Evolutionary conservation across 768 basidiomycete species (phyloP), one percentile per base, ranked within the genome.

Genomic region (Pleurotus eryngii): DNA sequence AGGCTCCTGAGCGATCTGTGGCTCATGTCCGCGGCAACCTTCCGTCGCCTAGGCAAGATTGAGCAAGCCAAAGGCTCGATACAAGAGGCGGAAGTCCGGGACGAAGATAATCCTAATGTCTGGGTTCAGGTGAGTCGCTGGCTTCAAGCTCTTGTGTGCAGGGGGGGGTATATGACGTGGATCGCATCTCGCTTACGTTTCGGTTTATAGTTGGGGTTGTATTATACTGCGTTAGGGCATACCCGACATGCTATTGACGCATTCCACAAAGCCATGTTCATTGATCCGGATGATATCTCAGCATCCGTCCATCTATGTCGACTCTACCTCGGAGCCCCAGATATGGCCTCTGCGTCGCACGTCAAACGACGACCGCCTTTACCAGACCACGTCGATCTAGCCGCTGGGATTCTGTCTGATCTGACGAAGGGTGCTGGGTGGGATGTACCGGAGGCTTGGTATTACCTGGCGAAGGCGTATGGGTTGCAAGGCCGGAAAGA

Each of bases 391-490:
- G 78, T 89, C 6, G 92, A 96, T 65, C 76, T 97, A 39, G 92
- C 92, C 0, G 92, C 90, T 3, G 88, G 89, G 2, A 73, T 95
- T 64, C 78, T 98, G 24, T 81, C 81, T 1, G 84, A 90, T 60
- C 66, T 94, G 48, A 91, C 93, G 0, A 82, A 84, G 40, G 91
- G 89, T 0, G 74, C 76, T 0, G 96, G 89, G 9, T 98, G 95
- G 94, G 89, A 97, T 68, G 81, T 90, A 1, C 84, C 95, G 0
- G 96, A 98, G 68, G 95, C 90, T 22, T 99, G 96, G 96, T 96
- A 89, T 70, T 90, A 86, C 68, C 79, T 98, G 12, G 91, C 87
- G 5, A 92, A 87, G 64, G 88, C 87, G 20, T 89, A 89, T 65
- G 85, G 87, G 48, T 66, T 86, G 62, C 92, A 91, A 64, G 87